Percentiles rank a stretch among this genome's conserved stretches.
phyloP scores from a whole-genome alignment of 73 alveolate genomes.

The Durusdinium trenchii region DNA sequence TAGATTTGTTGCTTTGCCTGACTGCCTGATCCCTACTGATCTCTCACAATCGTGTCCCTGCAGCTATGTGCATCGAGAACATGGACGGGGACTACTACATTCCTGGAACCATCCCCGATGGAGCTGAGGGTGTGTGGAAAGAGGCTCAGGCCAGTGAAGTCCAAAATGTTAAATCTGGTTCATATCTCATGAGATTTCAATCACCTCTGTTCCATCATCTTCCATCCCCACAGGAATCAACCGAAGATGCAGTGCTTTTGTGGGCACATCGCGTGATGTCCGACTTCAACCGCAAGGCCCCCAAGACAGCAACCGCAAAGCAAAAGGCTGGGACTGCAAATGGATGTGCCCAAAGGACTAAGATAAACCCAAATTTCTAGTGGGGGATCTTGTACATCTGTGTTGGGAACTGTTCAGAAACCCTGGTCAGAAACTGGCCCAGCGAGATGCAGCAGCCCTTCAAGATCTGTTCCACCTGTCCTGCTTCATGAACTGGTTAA shows the following conservation, averaged over 20 bases:
- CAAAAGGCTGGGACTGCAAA: no score
- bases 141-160: background rate
- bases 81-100: constrained; percentile 34
- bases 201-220: background rate
- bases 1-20: background rate
- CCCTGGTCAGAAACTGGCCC: constrained; percentile 60
- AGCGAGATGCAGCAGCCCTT: background rate
- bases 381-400: no score
- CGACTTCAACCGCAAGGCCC: constrained; percentile 42
- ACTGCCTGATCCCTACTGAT: background rate
- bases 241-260: background rate
- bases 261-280: constrained; percentile 6
- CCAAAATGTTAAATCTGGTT: background rate
- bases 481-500: constrained; percentile 33
- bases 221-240: background rate
- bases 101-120: background rate
- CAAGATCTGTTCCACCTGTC: constrained; percentile 1
- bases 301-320: background rate
- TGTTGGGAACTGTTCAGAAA: no score
- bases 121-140: constrained; percentile 20
- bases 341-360: no score
- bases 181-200: no score
- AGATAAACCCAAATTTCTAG: no score
- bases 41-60: background rate
- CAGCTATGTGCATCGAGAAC: constrained; percentile 54